Evolutionary conservation across 208 protist species (phyloP).

Genomic region (Leishmania gerbilli): DNA sequence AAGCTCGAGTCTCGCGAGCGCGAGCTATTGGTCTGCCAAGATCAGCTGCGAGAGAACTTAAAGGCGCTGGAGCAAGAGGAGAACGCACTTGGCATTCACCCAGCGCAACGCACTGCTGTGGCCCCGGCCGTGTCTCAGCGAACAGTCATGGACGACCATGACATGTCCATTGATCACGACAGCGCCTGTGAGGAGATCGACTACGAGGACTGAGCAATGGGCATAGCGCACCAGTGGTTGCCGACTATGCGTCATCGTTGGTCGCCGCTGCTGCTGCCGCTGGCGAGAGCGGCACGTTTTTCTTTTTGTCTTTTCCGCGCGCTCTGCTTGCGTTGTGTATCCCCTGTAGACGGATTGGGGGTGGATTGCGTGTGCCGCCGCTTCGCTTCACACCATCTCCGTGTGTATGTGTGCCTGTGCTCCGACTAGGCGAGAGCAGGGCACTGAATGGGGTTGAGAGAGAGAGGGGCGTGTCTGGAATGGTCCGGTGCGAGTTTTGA

Average conservation of each 20-base stretch:
- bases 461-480: background rate
- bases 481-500: background rate
- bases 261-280: background rate
- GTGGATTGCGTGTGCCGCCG: background rate
- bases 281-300: background rate
- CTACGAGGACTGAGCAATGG: slow-evolving; percentile 37
- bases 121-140: slow-evolving; percentile 71
- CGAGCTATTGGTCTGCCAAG: slow-evolving; percentile 66
- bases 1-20: slow-evolving; percentile 74
- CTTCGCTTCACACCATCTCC: background rate
- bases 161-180: slow-evolving; percentile 90
- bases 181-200: slow-evolving; percentile 82
- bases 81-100: slow-evolving; percentile 51
- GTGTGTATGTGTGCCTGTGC: background rate
- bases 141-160: slow-evolving; percentile 87
- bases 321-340: background rate
- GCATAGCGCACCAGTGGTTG: background rate
- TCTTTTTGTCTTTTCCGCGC: background rate
- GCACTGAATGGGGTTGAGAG: background rate
- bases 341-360: background rate
- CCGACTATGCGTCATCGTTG: background rate
- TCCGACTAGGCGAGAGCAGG: background rate
- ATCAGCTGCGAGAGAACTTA: slow-evolving; percentile 69
- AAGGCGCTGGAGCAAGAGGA: slow-evolving; percentile 65
- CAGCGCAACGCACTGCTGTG: slow-evolving; percentile 27